Percentiles rank a stretch among this genome's conserved stretches.
phyloP scores from a whole-genome alignment of 2,329 filamentous ascomycete genomes.

The Hypomyces perniciosus region DNA sequence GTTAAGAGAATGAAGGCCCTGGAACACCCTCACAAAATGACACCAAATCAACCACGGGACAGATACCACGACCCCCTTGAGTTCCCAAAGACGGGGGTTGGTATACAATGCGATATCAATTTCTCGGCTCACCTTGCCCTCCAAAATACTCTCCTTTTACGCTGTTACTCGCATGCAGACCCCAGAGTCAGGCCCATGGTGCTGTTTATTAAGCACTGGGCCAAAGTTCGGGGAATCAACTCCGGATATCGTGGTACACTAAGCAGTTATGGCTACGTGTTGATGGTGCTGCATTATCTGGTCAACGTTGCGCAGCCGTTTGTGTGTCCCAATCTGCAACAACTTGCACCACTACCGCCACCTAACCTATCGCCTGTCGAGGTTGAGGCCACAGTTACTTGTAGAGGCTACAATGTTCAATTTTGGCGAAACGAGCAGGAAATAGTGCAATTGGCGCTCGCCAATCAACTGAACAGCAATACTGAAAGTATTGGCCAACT shows the following conservation, averaged over 20 bases:
- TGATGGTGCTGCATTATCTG: slow-evolving; percentile 89
- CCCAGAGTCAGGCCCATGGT: slow-evolving; percentile 70
- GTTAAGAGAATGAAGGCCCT: slow-evolving; percentile 40
- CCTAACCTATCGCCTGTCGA: slow-evolving; percentile 22
- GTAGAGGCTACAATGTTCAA: slow-evolving; percentile 62
- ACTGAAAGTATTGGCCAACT: slow-evolving; percentile 63
- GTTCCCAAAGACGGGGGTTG: slow-evolving; percentile 68
- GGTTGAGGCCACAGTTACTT: slow-evolving; percentile 26
- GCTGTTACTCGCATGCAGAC: slow-evolving; percentile 78
- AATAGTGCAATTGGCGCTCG: slow-evolving; percentile 55
- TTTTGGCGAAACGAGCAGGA: slow-evolving; percentile 74
- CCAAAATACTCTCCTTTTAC: slow-evolving; percentile 75
- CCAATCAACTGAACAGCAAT: slow-evolving; percentile 61
- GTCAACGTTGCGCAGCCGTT: slow-evolving; percentile 76
- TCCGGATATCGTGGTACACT: slow-evolving; percentile 79
- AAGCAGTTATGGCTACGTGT: slow-evolving; percentile 83
- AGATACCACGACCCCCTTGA: slow-evolving; percentile 59
- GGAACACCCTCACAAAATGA: slow-evolving; percentile 44
- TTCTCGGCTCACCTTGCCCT: slow-evolving; percentile 79
- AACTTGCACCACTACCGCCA: slow-evolving; percentile 40
- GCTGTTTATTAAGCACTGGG: slow-evolving; percentile 87
- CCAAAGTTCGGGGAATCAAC: slow-evolving; percentile 79
- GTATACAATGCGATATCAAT: slow-evolving; percentile 90
- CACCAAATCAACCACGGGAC: slow-evolving; percentile 47
- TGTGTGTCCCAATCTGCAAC: slow-evolving; percentile 78